These are phyloP conservation scores for Boeremia exigua DNA, from an alignment of 2,329 filamentous ascomycete species.

Conservation along the genomic window DNA sequence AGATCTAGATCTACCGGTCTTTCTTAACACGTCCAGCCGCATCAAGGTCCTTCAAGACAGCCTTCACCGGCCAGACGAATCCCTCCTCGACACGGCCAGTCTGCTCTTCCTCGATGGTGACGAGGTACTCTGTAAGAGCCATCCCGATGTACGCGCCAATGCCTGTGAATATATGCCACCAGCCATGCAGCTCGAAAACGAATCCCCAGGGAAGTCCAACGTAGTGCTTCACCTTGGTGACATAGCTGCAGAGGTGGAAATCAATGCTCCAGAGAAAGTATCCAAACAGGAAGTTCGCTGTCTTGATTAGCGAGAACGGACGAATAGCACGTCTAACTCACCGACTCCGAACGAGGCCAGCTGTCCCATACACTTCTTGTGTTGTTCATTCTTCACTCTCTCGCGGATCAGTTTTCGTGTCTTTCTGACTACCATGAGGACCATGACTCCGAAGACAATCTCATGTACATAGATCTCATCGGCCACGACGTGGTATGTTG, in stretches of 20 bases:
- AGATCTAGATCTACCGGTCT: not conserved
- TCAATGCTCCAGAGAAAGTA: conserved; percentile 66
- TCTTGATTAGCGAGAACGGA: not conserved
- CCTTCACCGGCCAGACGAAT: conserved; percentile 46
- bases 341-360: conserved; percentile 41
- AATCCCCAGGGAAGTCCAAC: conserved; percentile 64
- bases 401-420: conserved; percentile 37
- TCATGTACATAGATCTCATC: conserved; percentile 50
- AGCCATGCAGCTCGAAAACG: conserved; percentile 65
- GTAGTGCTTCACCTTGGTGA: conserved; percentile 53
- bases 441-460: conserved; percentile 49
- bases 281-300: conserved; percentile 54
- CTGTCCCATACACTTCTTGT: conserved; percentile 26
- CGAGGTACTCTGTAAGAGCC: conserved; percentile 47
- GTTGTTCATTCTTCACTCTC: conserved; percentile 31
- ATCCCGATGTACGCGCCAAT: conserved; percentile 57
- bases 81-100: conserved; percentile 38
- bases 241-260: conserved; percentile 57
- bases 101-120: conserved; percentile 39
- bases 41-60: conserved; percentile 39
- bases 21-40: conserved; percentile 15
- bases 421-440: conserved; percentile 47
- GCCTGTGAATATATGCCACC: conserved; percentile 69
- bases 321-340: conserved; percentile 17
- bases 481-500: conserved; percentile 46